Percentiles rank a stretch among this genome's conserved stretches.
phyloP scores from a whole-genome alignment of 225 moss, liverwort and hornwort genomes.

The Lunularia cruciata region DNA sequence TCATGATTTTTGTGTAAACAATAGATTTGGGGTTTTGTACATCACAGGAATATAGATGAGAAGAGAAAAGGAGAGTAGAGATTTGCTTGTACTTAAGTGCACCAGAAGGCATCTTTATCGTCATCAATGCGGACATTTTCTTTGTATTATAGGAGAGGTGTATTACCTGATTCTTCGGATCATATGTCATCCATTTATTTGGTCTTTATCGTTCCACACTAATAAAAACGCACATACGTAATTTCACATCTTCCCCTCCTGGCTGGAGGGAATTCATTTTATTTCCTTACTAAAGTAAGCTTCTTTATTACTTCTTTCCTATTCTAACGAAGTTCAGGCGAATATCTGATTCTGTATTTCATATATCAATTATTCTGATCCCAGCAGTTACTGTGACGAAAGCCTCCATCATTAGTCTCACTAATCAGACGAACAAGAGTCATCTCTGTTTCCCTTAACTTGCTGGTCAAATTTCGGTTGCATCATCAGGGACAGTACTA shows the following conservation, averaged over 20 bases:
- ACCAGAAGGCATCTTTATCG: conserved; percentile 1
- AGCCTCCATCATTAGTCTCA: too few species aligned
- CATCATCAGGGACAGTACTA: too few species aligned
- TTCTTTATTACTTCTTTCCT: too few species aligned
- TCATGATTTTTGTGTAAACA: conserved; percentile 29
- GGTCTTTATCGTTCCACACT: not conserved
- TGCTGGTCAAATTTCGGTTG: too few species aligned
- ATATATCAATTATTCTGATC: too few species aligned
- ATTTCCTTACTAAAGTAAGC: too few species aligned
- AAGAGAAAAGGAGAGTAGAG: not conserved
- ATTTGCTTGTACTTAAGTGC: not conserved
- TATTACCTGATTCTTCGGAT: conserved; percentile 2
- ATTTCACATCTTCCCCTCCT: not conserved
- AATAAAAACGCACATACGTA: conserved; percentile 4
- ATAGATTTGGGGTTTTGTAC: conserved; percentile 31
- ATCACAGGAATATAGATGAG: conserved; percentile 17
- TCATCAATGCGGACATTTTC: conserved; percentile 13
- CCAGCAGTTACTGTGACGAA: too few species aligned
- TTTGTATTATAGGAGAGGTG: conserved; percentile 29
- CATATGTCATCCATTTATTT: conserved; percentile 5
- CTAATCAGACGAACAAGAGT: too few species aligned
- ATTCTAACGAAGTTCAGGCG: too few species aligned
- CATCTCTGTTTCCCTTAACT: too few species aligned
- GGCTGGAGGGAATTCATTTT: too few species aligned
- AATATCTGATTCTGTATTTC: too few species aligned